Percentiles rank a stretch among this genome's conserved stretches.
phyloP scores from a whole-genome alignment of 257 asterid species.

The Henckelia pumila region DNA sequence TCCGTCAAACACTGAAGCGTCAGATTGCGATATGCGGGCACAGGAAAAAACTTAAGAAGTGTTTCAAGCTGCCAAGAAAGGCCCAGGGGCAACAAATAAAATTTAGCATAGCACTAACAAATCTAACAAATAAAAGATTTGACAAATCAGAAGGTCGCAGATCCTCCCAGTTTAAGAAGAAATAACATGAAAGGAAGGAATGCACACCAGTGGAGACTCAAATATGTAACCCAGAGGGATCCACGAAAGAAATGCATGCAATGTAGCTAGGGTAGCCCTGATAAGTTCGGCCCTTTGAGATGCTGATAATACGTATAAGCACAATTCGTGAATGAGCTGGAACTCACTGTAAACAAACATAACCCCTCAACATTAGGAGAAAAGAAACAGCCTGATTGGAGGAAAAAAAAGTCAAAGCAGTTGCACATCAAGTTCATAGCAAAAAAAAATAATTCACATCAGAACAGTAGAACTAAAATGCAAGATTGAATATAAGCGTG shows the following conservation, averaged over 20 bases:
- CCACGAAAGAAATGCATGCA: constrained; percentile 99
- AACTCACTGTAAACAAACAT: constrained; percentile 65
- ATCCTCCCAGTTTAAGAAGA: constrained; percentile 19
- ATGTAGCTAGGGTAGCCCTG: constrained; percentile 88
- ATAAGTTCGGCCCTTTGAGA: constrained; percentile 95
- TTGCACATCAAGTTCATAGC: neutral
- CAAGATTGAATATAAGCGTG: neutral
- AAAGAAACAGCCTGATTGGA: neutral
- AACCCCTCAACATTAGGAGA: constrained; percentile 17
- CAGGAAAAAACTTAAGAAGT: constrained; percentile 65
- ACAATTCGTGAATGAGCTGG: constrained; percentile 93
- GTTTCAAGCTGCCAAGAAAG: constrained; percentile 75
- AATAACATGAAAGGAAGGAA: constrained; percentile 27
- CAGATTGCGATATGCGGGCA: constrained; percentile 87
- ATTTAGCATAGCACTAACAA: constrained; percentile 16
- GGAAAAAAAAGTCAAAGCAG: constrained; percentile 9
- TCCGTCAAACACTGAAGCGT: constrained; percentile 93
- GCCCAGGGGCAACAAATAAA: constrained; percentile 17
- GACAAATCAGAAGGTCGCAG: neutral
- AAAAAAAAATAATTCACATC: neutral
- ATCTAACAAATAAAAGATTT: constrained; percentile 14
- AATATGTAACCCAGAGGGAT: constrained; percentile 97
- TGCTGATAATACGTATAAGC: constrained; percentile 85
- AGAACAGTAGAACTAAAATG: constrained; percentile 10
- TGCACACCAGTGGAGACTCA: constrained; percentile 92